phyloP scores from a whole-genome alignment of 768 basidiomycete genomes.

The Cystofilobasidium bisporidii region DNA sequence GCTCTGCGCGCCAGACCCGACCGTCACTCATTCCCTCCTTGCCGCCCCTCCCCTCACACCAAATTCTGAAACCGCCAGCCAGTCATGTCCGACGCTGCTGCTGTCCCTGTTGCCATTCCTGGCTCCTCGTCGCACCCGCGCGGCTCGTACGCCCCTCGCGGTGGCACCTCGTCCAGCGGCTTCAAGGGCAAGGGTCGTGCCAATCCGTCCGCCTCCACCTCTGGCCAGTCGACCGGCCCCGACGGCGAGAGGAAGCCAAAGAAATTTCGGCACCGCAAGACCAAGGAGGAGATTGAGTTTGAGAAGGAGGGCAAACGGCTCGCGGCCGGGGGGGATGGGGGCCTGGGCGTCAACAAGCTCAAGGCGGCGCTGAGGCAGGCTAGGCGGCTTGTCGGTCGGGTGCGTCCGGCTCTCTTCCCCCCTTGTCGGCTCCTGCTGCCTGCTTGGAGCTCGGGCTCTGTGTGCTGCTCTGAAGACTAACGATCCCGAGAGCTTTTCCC shows the following conservation, averaged over 20 bases:
- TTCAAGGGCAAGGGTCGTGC: not conserved
- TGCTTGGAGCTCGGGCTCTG: too few species aligned
- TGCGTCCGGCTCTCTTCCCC: constrained; percentile 36
- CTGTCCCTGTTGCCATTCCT: not conserved
- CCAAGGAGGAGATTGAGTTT: constrained; percentile 18
- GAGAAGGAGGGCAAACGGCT: constrained; percentile 19
- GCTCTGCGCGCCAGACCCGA: too few species aligned
- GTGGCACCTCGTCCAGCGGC: not conserved
- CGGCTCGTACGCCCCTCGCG: not conserved
- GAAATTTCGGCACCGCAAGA: constrained; percentile 18
- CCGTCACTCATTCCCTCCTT: too few species aligned
- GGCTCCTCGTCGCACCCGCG: not conserved
- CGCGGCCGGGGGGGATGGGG: not conserved
- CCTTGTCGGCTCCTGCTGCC: not conserved
- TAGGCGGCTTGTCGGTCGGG: constrained; percentile 69
- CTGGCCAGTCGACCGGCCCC: not conserved
- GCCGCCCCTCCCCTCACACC: too few species aligned
- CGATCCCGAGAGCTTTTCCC: not conserved
- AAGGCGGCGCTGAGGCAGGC: constrained; percentile 79
- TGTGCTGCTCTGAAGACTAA: too few species aligned
- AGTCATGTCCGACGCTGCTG: not conserved
- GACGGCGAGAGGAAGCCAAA: constrained; percentile 13
- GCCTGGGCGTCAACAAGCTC: constrained; percentile 64
- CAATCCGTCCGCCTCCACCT: not conserved
- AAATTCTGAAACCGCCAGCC: too few species aligned